Percentiles rank a stretch among this genome's conserved stretches.
Evolutionary conservation across 139 green algal species (phyloP).

Genomic region (Coelastrella sp.): DNA sequence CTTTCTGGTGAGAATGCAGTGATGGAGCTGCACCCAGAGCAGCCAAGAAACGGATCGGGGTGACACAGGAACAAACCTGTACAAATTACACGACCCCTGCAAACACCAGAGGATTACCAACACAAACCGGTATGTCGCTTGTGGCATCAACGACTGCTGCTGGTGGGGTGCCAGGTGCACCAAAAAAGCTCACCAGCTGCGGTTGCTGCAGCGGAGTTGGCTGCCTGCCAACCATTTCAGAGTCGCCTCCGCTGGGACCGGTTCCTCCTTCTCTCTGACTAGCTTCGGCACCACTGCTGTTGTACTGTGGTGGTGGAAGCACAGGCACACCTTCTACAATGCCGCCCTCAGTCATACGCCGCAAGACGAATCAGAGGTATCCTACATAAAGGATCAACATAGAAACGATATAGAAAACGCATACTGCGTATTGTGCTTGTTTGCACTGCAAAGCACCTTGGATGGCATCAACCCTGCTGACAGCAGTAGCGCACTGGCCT

Average conservation of each 20-base stretch:
- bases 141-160: neutral
- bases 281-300: conserved; percentile 15
- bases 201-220: conserved; percentile 3
- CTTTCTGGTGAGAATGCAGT: too few relatives aligned
- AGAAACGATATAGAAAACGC: neutral
- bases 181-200: neutral
- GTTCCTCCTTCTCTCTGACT: neutral
- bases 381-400: neutral
- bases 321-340: conserved; percentile 36
- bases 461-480: too few relatives aligned
- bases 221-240: conserved; percentile 18
- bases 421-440: neutral
- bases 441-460: too few relatives aligned
- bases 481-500: too few relatives aligned
- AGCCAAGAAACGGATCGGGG: too few relatives aligned
- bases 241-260: neutral
- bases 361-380: neutral
- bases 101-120: neutral
- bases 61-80: too few relatives aligned
- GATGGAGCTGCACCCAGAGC: too few relatives aligned
- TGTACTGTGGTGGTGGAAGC: neutral
- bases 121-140: neutral
- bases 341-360: conserved; percentile 7
- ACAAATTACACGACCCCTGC: neutral
- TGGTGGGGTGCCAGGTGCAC: neutral